Percentiles rank a stretch among this genome's conserved stretches.
These are phyloP conservation scores for Trichosanthes cucumerina DNA, from an alignment of 306 rosid genomes.

Conservation along the genomic window DNA sequence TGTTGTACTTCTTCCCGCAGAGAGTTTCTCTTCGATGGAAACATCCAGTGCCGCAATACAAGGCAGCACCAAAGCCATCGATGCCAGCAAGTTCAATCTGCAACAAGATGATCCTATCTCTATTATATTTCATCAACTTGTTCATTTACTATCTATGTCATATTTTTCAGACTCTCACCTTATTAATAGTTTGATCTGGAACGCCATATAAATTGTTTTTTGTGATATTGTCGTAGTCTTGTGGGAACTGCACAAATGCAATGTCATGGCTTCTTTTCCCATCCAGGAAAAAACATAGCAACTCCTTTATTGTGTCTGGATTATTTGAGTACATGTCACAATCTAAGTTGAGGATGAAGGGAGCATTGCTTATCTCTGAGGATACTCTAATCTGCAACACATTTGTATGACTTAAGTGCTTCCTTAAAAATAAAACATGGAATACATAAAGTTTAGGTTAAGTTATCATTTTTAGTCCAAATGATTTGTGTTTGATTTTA, in stretches of 20 bases:
- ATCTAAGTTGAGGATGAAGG: conserved; percentile 56
- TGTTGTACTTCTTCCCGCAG: conserved; percentile 25
- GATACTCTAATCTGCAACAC: conserved; percentile 54
- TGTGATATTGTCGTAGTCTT: conserved; percentile 28
- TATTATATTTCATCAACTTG: not conserved
- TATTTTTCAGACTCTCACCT: conserved; percentile 14
- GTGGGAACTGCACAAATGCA: conserved; percentile 54
- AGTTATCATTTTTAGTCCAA: not conserved
- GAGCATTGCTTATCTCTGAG: conserved; percentile 51
- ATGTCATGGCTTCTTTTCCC: conserved; percentile 37
- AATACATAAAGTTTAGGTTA: not conserved
- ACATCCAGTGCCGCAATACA: conserved; percentile 64
- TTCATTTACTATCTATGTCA: not conserved
- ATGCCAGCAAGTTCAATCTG: conserved; percentile 45
- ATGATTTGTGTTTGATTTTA: not conserved
- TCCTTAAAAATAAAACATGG: not conserved
- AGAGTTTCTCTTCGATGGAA: conserved; percentile 61
- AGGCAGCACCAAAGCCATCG: conserved; percentile 39
- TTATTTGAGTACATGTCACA: conserved; percentile 60
- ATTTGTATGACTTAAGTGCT: not conserved
- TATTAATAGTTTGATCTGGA: not conserved
- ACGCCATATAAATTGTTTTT: conserved; percentile 35
- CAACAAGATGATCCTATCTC: not conserved
- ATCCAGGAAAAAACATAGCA: conserved; percentile 53
- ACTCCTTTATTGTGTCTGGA: conserved; percentile 33